These are phyloP conservation scores for Sporothrix sp. DNA, from an alignment of 2,329 filamentous ascomycete genomes.

Conservation along the genomic window DNA sequence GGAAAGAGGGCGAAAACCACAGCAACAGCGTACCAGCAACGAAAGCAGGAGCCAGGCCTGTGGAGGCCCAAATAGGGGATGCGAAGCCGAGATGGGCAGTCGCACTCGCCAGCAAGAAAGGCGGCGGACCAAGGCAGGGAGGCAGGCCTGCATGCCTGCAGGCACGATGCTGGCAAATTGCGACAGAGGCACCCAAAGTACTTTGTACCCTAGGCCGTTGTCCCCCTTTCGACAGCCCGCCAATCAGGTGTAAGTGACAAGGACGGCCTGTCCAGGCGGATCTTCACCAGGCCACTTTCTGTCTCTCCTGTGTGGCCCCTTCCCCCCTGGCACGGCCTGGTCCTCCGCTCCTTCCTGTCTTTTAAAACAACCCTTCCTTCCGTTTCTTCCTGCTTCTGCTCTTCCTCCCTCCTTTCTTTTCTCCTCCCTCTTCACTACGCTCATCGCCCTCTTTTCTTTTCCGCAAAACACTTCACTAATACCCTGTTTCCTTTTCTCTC, in stretches of 20 bases:
- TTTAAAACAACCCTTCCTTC: slow-evolving; percentile 16
- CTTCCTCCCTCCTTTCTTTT: slow-evolving; percentile 15
- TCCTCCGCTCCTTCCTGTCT: slow-evolving; percentile 15
- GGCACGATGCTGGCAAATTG: background rate
- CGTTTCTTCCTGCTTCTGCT: slow-evolving; percentile 11
- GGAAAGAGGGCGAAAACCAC: slow-evolving; percentile 1
- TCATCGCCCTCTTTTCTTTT: slow-evolving; percentile 12
- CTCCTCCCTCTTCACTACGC: slow-evolving; percentile 14
- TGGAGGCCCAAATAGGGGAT: slow-evolving; percentile 12
- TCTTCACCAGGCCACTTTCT: slow-evolving; percentile 12
- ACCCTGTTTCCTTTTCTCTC: slow-evolving; percentile 22
- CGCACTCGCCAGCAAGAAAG: background rate
- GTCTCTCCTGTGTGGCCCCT: slow-evolving; percentile 4
- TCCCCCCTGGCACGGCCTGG: background rate
- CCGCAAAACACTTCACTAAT: slow-evolving; percentile 16
- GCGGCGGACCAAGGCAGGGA: background rate
- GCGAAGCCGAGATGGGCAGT: background rate
- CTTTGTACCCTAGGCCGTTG: too few relatives aligned
- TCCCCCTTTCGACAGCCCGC: too few relatives aligned
- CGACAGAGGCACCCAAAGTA: background rate
- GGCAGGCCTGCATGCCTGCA: too few relatives aligned
- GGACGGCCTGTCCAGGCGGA: slow-evolving; percentile 10
- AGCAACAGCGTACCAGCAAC: slow-evolving; percentile 11
- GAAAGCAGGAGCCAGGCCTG: background rate
- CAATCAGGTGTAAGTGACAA: slow-evolving; percentile 15